phyloP scores from a whole-genome alignment of 768 basidiomycete genomes.

The Mycena belliarum region DNA sequence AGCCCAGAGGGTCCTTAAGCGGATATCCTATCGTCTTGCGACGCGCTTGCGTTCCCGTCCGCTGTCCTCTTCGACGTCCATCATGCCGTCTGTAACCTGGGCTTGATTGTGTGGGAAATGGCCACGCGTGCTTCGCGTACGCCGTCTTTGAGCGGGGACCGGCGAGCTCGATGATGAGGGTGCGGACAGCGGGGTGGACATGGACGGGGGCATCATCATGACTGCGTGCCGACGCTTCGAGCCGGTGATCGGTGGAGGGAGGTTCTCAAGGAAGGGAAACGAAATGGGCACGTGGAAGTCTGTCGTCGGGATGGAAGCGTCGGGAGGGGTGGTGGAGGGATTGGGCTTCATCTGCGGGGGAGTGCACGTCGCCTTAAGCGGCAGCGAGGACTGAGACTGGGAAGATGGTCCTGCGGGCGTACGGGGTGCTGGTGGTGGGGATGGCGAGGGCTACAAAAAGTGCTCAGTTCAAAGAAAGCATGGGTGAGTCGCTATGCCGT shows the following conservation, averaged over 20 bases:
- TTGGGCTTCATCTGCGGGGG: constrained; percentile 3
- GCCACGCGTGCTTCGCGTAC: constrained; percentile 54
- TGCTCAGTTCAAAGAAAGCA: not conserved
- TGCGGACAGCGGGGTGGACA: constrained; percentile 39
- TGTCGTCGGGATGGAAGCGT: constrained; percentile 13
- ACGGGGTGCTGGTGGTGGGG: constrained; percentile 26
- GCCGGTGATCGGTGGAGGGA: constrained; percentile 51
- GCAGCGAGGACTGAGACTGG: constrained; percentile 15
- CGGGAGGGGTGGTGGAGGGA: constrained; percentile 17
- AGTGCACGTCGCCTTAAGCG: constrained; percentile 14
- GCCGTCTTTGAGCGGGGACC: constrained; percentile 39
- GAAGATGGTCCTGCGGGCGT: constrained; percentile 21
- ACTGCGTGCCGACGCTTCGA: constrained; percentile 76
- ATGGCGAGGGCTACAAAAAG: constrained; percentile 29
- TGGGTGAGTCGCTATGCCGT: constrained; percentile 3
- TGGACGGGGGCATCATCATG: constrained; percentile 74
- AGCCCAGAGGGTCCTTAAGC: not conserved
- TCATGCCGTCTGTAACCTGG: constrained; percentile 43
- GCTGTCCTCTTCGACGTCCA: constrained; percentile 78
- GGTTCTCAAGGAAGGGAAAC: constrained; percentile 37
- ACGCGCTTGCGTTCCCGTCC: constrained; percentile 74
- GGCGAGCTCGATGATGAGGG: constrained; percentile 36
- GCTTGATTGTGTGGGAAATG: constrained; percentile 38
- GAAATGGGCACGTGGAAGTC: constrained; percentile 25
- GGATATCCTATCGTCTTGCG: constrained; percentile 51